Evolutionary conservation across 768 basidiomycete species (phyloP).

Genomic region (Hirschioporus abietinus): DNA sequence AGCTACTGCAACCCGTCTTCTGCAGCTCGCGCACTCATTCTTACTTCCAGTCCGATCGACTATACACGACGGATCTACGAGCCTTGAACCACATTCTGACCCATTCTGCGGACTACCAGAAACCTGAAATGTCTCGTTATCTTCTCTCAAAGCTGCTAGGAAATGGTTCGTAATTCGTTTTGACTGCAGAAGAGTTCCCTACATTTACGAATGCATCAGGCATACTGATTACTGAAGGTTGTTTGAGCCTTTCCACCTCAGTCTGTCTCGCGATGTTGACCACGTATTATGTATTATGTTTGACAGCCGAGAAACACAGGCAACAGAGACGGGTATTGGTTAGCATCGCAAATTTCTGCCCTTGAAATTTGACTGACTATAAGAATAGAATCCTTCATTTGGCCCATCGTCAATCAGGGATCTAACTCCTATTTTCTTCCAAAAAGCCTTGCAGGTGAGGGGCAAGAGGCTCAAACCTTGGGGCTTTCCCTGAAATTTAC

Average conservation of each 20-base stretch:
- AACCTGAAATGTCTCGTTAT: constrained; percentile 37
- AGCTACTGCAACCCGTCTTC: constrained; percentile 12
- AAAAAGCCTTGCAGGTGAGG: constrained; percentile 6
- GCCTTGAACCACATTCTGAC: constrained; percentile 62
- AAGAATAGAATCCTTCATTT: constrained; percentile 6
- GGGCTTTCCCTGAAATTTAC: not conserved
- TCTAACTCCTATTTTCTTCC: constrained; percentile 3
- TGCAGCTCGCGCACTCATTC: not conserved
- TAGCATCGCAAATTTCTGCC: not conserved
- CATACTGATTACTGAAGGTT: constrained; percentile 1
- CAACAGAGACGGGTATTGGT: constrained; percentile 2
- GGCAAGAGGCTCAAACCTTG: not conserved
- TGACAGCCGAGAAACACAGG: constrained; percentile 1
- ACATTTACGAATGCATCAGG: not conserved
- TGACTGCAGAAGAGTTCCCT: not conserved
- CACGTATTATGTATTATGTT: not conserved
- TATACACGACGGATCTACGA: constrained; percentile 56
- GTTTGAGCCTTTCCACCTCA: not conserved
- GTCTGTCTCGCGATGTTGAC: not conserved
- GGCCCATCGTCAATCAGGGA: constrained; percentile 6
- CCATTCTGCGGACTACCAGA: constrained; percentile 51
- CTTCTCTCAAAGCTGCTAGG: constrained; percentile 38
- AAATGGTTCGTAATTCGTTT: constrained; percentile 20
- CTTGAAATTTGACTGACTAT: not conserved
- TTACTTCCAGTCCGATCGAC: constrained; percentile 25